Evolutionary conservation across 805 yeast species (phyloP).

Genomic region (Candida vaughaniae): DNA sequence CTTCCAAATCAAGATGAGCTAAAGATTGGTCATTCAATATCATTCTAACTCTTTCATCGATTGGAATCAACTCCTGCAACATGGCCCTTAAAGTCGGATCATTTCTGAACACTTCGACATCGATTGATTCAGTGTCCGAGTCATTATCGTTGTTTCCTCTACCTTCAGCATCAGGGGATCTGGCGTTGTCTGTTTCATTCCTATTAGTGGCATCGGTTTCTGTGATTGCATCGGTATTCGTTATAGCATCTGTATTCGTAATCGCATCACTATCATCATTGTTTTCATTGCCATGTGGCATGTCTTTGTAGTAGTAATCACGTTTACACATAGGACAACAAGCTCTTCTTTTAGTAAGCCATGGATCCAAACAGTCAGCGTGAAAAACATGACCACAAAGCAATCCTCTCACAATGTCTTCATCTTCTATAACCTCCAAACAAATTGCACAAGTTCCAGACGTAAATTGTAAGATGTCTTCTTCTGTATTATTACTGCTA

Average conservation of each 20-base stretch:
- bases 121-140: conserved; percentile 18
- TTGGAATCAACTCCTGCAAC: conserved; percentile 41
- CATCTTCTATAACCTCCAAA: conserved; percentile 61
- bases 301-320: conserved; percentile 52
- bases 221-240: not conserved
- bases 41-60: conserved; percentile 42
- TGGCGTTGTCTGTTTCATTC: not conserved
- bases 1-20: conserved; percentile 42
- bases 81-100: conserved; percentile 37
- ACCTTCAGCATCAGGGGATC: not conserved
- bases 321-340: conserved; percentile 84
- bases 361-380: conserved; percentile 74
- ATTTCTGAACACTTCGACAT: conserved; percentile 32
- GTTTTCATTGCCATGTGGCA: conserved; percentile 3
- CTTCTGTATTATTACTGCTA: not conserved
- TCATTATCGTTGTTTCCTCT: conserved; percentile 7
- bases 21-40: conserved; percentile 34
- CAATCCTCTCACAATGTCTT: conserved; percentile 66
- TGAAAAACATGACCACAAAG: conserved; percentile 86
- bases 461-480: conserved; percentile 42
- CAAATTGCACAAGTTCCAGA: conserved; percentile 81
- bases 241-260: conserved; percentile 14
- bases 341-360: conserved; percentile 73
- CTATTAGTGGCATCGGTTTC: conserved; percentile 1
- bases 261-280: conserved; percentile 1